Conservation (phyloP, 2,329 filamentous ascomycete genomes). For the Cordyceps javanica region DNA sequence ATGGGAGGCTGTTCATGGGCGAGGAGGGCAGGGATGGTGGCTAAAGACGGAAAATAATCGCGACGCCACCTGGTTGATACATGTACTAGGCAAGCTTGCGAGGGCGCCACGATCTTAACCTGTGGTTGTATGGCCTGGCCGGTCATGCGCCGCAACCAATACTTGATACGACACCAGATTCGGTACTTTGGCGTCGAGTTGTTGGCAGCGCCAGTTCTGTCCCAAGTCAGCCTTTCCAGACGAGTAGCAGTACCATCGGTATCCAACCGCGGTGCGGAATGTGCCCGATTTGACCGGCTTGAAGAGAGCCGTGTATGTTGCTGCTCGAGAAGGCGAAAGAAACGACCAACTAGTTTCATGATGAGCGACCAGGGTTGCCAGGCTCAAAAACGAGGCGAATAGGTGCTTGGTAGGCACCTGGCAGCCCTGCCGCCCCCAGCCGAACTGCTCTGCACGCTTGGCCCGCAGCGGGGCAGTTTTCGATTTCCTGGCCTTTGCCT, state of each 20-base stretch:
- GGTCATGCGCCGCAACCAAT: background rate
- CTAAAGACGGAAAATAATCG: background rate
- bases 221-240: background rate
- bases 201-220: background rate
- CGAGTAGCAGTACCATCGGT: background rate
- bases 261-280: background rate
- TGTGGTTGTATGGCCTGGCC: background rate
- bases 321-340: background rate
- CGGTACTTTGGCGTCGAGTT: background rate
- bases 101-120: slow-evolving; percentile 9
- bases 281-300: background rate
- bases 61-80: background rate
- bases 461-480: slow-evolving; percentile 1
- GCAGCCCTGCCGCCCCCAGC: slow-evolving; percentile 1
- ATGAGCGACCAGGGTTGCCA: background rate
- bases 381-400: background rate
- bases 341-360: background rate
- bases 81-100: slow-evolving; percentile 1
- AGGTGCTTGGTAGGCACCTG: background rate
- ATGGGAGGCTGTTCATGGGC: background rate
- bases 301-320: background rate
- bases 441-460: background rate
- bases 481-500: slow-evolving; percentile 1
- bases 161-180: background rate
- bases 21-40: background rate